phyloP scores from a whole-genome alignment of 164 flowering plant species.

The grape (Vitis vinifera) region ASM3070453v1 NC_081812.1:13883001-13883500 shows the following conservation, averaged over 20 bases:
- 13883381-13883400: neutral
- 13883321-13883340: conserved; percentile 64
- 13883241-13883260: neutral
- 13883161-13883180: conserved; percentile 52
- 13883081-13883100: neutral
- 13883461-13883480: too few species aligned
- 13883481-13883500: too few species aligned
- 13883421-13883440: neutral
- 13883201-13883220: conserved; percentile 56
- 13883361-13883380: conserved; percentile 58
- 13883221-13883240: conserved; percentile 40
- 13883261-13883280: neutral
- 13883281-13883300: neutral
- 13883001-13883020: conserved; percentile 57
- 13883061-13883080: neutral
- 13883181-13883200: conserved; percentile 74
- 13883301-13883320: neutral
- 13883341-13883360: conserved; percentile 55
- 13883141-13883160: conserved; percentile 46
- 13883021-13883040: conserved; percentile 59
- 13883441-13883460: too few species aligned
- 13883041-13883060: neutral
- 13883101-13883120: neutral
- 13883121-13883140: conserved; percentile 4
- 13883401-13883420: neutral